Evolutionary conservation across 495 filamentous ascomycete species (phyloP).

Genomic region (Opeltia flavorubescens): DNA sequence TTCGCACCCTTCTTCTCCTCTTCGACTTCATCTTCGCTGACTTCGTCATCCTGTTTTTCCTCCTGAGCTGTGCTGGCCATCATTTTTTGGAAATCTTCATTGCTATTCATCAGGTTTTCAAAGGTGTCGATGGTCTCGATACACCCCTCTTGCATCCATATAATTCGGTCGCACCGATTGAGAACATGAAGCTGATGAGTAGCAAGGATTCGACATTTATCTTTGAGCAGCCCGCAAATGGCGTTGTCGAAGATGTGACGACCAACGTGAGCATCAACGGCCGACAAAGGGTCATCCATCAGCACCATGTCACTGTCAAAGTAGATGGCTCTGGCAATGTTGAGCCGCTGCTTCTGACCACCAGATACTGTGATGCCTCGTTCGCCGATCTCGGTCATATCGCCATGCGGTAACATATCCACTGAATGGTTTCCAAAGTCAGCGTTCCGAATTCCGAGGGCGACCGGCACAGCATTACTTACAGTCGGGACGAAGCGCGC

Average conservation of each 20-base stretch:
- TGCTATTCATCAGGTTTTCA: conserved; percentile 65
- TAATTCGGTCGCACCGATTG: conserved; percentile 74
- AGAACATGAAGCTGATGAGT: conserved; percentile 93
- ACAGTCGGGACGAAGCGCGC: conserved; percentile 41
- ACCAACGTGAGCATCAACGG: conserved; percentile 78
- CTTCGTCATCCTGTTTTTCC: conserved; percentile 39
- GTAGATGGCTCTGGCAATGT: conserved; percentile 75
- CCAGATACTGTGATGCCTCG: conserved; percentile 53
- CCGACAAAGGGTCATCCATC: conserved; percentile 74
- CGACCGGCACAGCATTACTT: too few species aligned
- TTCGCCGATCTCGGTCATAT: conserved; percentile 45
- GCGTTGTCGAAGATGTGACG: conserved; percentile 93
- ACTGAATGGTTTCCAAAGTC: too few species aligned
- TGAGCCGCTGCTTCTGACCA: conserved; percentile 52
- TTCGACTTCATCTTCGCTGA: conserved; percentile 29
- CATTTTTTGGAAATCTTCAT: conserved; percentile 58
- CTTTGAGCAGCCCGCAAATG: conserved; percentile 74
- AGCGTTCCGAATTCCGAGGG: too few species aligned
- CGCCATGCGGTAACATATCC: conserved; percentile 38
- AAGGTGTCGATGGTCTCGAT: conserved; percentile 80
- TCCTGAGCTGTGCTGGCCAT: conserved; percentile 75
- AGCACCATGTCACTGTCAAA: conserved; percentile 68
- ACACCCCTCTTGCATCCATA: conserved; percentile 77
- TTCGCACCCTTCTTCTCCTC: conserved; percentile 36
- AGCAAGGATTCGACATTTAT: conserved; percentile 81